Evolutionary conservation across 148 eudicot species (phyloP).

Genomic region (Camellia sinensis): DNA sequence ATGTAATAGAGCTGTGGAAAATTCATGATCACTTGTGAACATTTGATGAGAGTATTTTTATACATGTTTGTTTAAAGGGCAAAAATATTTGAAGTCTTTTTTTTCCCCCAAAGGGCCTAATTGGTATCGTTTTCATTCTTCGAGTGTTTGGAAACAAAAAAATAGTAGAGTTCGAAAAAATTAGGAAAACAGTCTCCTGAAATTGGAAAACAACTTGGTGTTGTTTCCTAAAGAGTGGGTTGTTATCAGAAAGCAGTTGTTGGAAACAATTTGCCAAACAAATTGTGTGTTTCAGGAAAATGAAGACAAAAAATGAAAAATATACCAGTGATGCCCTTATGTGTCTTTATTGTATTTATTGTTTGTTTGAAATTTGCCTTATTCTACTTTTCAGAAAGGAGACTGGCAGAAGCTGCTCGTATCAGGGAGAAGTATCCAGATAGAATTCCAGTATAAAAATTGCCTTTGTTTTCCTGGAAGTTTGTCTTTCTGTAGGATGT

Average conservation of each 20-base stretch:
- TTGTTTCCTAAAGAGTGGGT: too few relatives aligned
- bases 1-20: not conserved
- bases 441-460: conserved; percentile 73
- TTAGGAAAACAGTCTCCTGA: too few relatives aligned
- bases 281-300: too few relatives aligned
- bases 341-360: not conserved
- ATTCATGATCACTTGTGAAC: not conserved
- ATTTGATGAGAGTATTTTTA: not conserved
- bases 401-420: conserved; percentile 96
- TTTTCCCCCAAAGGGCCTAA: not conserved
- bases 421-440: conserved; percentile 96
- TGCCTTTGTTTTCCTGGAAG: not conserved
- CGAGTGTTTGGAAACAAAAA: too few relatives aligned
- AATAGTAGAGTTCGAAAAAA: too few relatives aligned
- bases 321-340: too few relatives aligned
- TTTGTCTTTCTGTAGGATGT: not conserved
- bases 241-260: too few relatives aligned
- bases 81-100: not conserved
- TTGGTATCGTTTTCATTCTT: too few relatives aligned
- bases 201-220: too few relatives aligned
- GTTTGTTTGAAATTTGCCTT: not conserved
- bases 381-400: conserved; percentile 54
- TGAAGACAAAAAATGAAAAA: too few relatives aligned
- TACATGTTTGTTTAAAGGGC: not conserved
- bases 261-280: too few relatives aligned